A percentile compares a stretch with the other conserved stretches of the same genome.
These are phyloP conservation scores for Globisporangium irregulare DNA, from an alignment of 352 stramenopile genomes.

Conservation along the genomic window DNA sequence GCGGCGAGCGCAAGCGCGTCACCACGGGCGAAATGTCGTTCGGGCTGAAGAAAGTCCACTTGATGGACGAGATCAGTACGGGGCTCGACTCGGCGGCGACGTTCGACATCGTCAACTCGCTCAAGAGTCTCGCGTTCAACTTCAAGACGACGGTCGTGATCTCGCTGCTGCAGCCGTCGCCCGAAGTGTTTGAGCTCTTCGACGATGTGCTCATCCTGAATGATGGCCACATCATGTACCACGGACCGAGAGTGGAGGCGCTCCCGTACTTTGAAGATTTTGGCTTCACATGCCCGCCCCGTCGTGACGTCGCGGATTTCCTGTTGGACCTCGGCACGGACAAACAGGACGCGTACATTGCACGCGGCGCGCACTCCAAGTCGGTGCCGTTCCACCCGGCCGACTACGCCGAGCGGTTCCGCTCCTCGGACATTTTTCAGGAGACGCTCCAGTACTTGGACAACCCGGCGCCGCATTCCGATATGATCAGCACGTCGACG, in stretches of 20 bases:
- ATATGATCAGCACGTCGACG: conserved; percentile 7
- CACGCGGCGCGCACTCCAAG: conserved; percentile 2
- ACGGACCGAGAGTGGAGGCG: conserved; percentile 29
- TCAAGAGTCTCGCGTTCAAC: conserved; percentile 41
- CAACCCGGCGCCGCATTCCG: conserved; percentile 12
- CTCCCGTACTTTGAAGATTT: conserved; percentile 48
- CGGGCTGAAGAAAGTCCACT: conserved; percentile 60
- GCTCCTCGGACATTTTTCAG: conserved; percentile 48
- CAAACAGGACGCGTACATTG: conserved; percentile 45
- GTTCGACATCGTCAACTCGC: conserved; percentile 54
- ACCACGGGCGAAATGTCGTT: conserved; percentile 88
- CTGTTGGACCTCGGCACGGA: conserved; percentile 50
- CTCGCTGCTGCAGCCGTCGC: conserved; percentile 88
- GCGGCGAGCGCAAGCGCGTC: conserved; percentile 90
- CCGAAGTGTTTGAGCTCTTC: conserved; percentile 92
- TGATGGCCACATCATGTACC: conserved; percentile 89
- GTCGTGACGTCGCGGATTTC: conserved; percentile 53
- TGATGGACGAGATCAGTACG: conserved; percentile 83
- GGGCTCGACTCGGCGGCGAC: conserved; percentile 54
- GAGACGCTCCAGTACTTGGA: conserved; percentile 40
- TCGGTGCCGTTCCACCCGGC: conserved; percentile 23
- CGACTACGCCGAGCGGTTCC: conserved; percentile 56
- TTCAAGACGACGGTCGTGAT: conserved; percentile 64
- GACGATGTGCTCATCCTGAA: conserved; percentile 92
- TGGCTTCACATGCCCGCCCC: conserved; percentile 41